Evolutionary conservation across 257 asterid species (phyloP).

Genomic region (Solanum paucissectum): DNA sequence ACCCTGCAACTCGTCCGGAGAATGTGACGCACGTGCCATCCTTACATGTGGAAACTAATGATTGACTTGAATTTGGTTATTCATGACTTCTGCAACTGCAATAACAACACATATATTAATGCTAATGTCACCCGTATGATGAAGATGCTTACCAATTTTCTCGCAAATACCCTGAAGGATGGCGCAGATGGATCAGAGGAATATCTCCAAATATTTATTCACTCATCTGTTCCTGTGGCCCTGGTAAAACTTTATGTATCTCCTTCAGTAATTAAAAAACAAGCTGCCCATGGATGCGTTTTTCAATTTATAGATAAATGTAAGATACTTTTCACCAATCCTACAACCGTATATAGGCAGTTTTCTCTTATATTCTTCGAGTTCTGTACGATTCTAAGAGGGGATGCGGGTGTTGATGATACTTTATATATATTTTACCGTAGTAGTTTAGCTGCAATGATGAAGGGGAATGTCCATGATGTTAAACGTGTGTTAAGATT

Average conservation of each 20-base stretch:
- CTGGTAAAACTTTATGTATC: slow-evolving; percentile 67
- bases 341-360: not conserved
- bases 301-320: slow-evolving; percentile 28
- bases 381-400: not conserved
- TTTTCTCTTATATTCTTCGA: slow-evolving; percentile 7
- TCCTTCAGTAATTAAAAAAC: slow-evolving; percentile 22
- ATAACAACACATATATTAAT: not conserved
- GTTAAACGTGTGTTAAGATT: slow-evolving; percentile 18
- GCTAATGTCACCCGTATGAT: not conserved
- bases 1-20: slow-evolving; percentile 9
- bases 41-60: slow-evolving; percentile 8
- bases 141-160: not conserved
- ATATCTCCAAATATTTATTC: slow-evolving; percentile 45
- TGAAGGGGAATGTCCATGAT: not conserved
- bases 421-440: slow-evolving; percentile 35
- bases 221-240: slow-evolving; percentile 48
- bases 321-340: slow-evolving; percentile 19
- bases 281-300: slow-evolving; percentile 41
- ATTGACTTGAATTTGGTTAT: slow-evolving; percentile 33
- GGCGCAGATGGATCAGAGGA: slow-evolving; percentile 19
- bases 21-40: too few relatives aligned
- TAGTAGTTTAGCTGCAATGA: slow-evolving; percentile 16
- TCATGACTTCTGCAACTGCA: slow-evolving; percentile 24
- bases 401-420: not conserved
- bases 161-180: not conserved